phyloP scores from a whole-genome alignment of 129 eudicot genomes.

The Gnaphalium uliginosum region DNA sequence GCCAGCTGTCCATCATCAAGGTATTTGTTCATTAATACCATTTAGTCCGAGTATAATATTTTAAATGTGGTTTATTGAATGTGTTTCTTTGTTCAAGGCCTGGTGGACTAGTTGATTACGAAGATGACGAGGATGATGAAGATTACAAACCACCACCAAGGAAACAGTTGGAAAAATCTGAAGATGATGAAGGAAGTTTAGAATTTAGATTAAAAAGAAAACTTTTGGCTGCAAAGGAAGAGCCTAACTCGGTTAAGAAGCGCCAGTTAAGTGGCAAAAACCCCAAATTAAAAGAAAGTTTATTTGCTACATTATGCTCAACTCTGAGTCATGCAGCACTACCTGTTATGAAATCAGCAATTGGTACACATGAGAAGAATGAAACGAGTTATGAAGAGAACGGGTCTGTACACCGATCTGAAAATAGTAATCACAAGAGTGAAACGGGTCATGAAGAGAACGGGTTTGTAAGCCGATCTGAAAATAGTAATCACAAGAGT shows the following conservation, averaged over 20 bases:
- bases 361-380: constrained; percentile 20
- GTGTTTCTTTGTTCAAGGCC: constrained; percentile 36
- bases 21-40: constrained; percentile 31
- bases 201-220: constrained; percentile 67
- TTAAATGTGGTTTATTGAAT: background rate
- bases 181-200: constrained; percentile 55
- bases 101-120: constrained; percentile 84
- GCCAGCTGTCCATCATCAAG: constrained; percentile 51
- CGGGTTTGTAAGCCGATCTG: constrained; percentile 16
- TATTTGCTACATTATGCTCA: constrained; percentile 71
- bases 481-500: constrained; percentile 14
- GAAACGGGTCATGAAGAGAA: constrained; percentile 15
- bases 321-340: constrained; percentile 60
- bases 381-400: constrained; percentile 28
- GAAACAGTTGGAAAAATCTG: constrained; percentile 45
- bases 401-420: constrained; percentile 15
- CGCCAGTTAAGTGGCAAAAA: constrained; percentile 44
- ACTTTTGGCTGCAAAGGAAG: constrained; percentile 62
- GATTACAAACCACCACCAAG: constrained; percentile 84
- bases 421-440: constrained; percentile 16
- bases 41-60: background rate
- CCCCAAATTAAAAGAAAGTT: constrained; percentile 62
- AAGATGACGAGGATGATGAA: constrained; percentile 88
- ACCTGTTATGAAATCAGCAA: constrained; percentile 48
- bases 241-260: constrained; percentile 48